Evolutionary conservation across 768 basidiomycete species (phyloP).

Genomic region (Galerina sulciceps): DNA sequence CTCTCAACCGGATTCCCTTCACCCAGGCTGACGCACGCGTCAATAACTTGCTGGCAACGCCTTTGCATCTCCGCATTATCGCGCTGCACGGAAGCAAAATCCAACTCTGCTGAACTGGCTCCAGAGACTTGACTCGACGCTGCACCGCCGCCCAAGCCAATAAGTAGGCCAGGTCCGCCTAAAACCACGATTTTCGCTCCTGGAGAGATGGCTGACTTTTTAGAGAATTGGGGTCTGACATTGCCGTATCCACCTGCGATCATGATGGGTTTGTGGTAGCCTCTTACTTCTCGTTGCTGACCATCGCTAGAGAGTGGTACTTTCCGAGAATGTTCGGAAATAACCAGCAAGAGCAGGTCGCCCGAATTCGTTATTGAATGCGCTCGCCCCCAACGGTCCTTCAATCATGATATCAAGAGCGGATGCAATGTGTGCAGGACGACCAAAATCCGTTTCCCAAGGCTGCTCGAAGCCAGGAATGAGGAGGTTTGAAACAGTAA

Average conservation of each 20-base stretch:
- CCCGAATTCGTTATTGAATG: conserved; percentile 99
- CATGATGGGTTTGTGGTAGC: conserved; percentile 99
- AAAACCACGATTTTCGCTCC: conserved; percentile 91
- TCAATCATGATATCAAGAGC: conserved; percentile 97
- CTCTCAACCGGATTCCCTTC: conserved; percentile 84
- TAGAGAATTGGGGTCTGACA: conserved; percentile 82
- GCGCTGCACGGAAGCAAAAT: conserved; percentile 97
- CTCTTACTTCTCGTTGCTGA: conserved; percentile 67
- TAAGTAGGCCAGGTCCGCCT: conserved; percentile 95
- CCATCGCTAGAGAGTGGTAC: conserved; percentile 60
- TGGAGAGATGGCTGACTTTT: conserved; percentile 74
- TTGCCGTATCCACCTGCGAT: conserved; percentile 97
- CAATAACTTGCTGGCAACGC: conserved; percentile 96
- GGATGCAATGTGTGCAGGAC: conserved; percentile 88
- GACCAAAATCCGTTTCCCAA: conserved; percentile 95
- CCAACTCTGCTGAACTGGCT: conserved; percentile 87
- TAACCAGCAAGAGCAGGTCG: conserved; percentile 91
- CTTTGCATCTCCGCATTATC: conserved; percentile 99
- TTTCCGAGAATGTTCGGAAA: conserved; percentile 92
- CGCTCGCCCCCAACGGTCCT: conserved; percentile 91
- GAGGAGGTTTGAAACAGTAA: conserved; percentile 91
- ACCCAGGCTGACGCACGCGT: conserved; percentile 73
- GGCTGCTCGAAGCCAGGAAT: conserved; percentile 92
- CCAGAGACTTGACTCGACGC: conserved; percentile 94
- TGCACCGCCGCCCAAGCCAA: conserved; percentile 96